Base-by-base conservation (phyloP, 441 rosid genomes). In the Erodium texanum region DNA sequence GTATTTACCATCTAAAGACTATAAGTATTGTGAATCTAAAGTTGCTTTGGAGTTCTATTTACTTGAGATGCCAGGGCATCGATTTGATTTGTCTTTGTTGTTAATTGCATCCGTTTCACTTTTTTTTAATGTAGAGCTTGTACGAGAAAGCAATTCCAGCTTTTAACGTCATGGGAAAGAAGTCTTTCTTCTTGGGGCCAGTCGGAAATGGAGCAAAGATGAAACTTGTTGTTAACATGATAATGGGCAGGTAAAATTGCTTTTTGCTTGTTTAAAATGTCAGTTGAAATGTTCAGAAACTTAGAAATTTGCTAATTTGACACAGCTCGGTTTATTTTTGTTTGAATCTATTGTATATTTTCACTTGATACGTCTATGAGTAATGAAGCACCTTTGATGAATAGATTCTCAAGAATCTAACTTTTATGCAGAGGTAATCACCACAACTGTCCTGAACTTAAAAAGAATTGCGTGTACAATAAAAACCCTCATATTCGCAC, bases 221-320 rank as follows among this genome's bases (percentile, higher is more conserved):
- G 95, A 90, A 93, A 74, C 93, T 90, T 67, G 88, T 89, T 29
- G 94, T 93, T 70, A 93, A 93, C 85, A 88, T 93, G 98, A 82
- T 93, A 73, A 88, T 93, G 97, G 98, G 98, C 74, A 86, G 97
- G 98, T 92, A 83, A 77, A 14, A 14, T 48, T 48, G 56, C 18
- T 48, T 48, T 48, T 14, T 4, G 18, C 18, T 3, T 48, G 18
- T 5, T 48, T 48, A 48, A 48, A 48, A 48, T 48, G 56, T 4
- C 29, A 27, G 29, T 4, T 27, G 29, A 27, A 27, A 27, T 4
- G 29, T 27, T 27, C 29, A 27, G 1, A 27, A 27, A 4, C 29
- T 27, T 27, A 27, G 29, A 27, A 27, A 27, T 1, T 4, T 27
- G 45, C 56, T 4, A 27, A 27, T 1, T 27, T 27, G 29, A 4